Percentiles rank a stretch among this genome's conserved stretches.
Conservation (phyloP, 1,139 yeast genomes). For the Kodamaea plutei region DNA sequence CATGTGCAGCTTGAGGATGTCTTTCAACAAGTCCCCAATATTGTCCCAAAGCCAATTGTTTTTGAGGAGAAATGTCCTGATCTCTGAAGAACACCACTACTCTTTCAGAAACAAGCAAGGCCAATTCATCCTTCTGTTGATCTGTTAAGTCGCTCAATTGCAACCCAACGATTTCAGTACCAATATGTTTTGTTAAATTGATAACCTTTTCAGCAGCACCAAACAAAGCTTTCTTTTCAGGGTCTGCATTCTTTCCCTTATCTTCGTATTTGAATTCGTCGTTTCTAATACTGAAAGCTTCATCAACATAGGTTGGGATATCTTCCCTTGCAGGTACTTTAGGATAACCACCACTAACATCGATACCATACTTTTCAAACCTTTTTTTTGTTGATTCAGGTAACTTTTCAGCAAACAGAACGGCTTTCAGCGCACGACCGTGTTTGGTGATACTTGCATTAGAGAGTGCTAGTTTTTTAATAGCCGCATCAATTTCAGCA, state of each 20-base stretch:
- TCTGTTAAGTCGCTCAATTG: conserved; percentile 47
- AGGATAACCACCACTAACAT: conserved; percentile 42
- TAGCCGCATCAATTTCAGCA: conserved; percentile 13
- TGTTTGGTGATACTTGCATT: conserved; percentile 16
- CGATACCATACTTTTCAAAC: conserved; percentile 33
- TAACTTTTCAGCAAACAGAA: conserved; percentile 13
- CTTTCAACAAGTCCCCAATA: conserved; percentile 37
- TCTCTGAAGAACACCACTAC: conserved; percentile 46
- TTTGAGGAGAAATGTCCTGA: conserved; percentile 43
- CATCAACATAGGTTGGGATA: conserved; percentile 50
- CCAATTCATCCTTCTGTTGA: conserved; percentile 47
- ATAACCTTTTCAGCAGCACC: conserved; percentile 50
- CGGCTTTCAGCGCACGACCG: conserved; percentile 1
- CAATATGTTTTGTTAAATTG: conserved; percentile 45
- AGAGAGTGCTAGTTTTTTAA: conserved; percentile 15
- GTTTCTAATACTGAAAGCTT: conserved; percentile 43
- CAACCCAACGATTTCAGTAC: conserved; percentile 55
- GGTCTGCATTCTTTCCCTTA: conserved; percentile 48
- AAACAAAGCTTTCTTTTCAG: conserved; percentile 48
- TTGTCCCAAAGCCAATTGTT: conserved; percentile 40
- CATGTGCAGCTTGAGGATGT: conserved; percentile 39
- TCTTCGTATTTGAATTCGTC: conserved; percentile 43
- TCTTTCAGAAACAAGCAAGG: conserved; percentile 46
- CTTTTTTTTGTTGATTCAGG: conserved; percentile 36
- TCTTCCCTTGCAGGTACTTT: conserved; percentile 24